phyloP scores from a whole-genome alignment of 768 basidiomycete genomes.

The Kockovaella imperatae region DNA sequence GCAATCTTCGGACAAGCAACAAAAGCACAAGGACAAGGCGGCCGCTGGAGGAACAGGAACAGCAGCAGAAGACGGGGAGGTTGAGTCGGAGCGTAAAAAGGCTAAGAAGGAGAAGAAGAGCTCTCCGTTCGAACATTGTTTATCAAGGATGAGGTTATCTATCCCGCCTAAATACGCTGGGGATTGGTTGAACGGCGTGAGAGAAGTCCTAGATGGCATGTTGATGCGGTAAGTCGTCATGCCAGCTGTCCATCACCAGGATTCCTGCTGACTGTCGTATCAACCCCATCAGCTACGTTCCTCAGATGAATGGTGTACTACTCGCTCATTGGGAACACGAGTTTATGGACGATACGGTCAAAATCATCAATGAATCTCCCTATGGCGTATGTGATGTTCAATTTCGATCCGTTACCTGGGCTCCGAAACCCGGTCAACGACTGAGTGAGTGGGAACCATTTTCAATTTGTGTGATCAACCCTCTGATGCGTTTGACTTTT shows the following conservation, averaged over 20 bases:
- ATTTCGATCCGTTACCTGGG: conserved; percentile 85
- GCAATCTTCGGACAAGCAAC: no score
- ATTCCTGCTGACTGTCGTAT: conserved; percentile 3
- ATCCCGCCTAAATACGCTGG: conserved; percentile 73
- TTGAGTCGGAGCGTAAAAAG: conserved; percentile 28
- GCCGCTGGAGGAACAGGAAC: no score
- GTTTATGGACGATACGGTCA: conserved; percentile 60
- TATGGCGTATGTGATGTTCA: conserved; percentile 65
- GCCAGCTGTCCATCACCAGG: neutral
- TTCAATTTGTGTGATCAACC: neutral
- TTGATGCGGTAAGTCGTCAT: conserved; percentile 68
- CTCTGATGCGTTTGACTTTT: neutral
- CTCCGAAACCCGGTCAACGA: conserved; percentile 70
- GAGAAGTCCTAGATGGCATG: conserved; percentile 89
- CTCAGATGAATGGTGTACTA: conserved; percentile 76
- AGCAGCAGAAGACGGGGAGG: conserved; percentile 29
- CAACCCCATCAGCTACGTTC: conserved; percentile 60
- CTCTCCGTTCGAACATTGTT: conserved; percentile 54
- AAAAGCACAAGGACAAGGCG: conserved; percentile 13
- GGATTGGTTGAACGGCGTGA: conserved; percentile 64
- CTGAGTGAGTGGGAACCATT: conserved; percentile 55
- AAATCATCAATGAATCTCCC: conserved; percentile 73
- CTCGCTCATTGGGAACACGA: conserved; percentile 71
- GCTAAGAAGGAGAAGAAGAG: conserved; percentile 38
- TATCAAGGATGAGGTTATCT: conserved; percentile 53